These are phyloP conservation scores for Danielia reshetovae DNA, from an alignment of 805 yeast genomes.

Conservation along the genomic window DNA sequence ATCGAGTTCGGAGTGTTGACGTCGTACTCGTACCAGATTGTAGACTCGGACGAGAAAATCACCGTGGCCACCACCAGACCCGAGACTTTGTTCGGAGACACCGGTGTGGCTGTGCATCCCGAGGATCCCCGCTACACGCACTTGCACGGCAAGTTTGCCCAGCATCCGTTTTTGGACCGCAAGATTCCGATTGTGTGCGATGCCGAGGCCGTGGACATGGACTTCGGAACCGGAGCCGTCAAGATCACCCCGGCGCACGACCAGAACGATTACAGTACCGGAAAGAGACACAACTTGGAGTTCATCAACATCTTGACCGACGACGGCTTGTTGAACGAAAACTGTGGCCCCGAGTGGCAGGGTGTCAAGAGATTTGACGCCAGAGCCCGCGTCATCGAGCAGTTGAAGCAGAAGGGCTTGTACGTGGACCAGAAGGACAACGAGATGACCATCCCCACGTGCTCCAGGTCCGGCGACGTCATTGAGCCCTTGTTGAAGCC, in stretches of 20 bases:
- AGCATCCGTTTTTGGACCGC: conserved; percentile 87
- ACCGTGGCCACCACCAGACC: conserved; percentile 98
- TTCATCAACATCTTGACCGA: conserved; percentile 88
- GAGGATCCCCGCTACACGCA: conserved; percentile 89
- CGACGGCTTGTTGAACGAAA: conserved; percentile 84
- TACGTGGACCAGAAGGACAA: conserved; percentile 85
- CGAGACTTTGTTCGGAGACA: conserved; percentile 96
- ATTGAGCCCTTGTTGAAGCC: conserved; percentile 97
- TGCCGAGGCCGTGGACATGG: conserved; percentile 96
- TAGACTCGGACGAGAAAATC: conserved; percentile 77
- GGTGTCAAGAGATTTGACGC: conserved; percentile 96
- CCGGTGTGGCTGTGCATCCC: conserved; percentile 97
- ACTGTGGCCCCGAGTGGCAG: conserved; percentile 82
- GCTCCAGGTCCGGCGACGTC: conserved; percentile 95
- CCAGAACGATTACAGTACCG: conserved; percentile 92
- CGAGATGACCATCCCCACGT: conserved; percentile 91
- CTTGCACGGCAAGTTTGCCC: conserved; percentile 87
- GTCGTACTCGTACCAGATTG: conserved; percentile 90
- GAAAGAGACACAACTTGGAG: conserved; percentile 89
- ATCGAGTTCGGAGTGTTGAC: conserved; percentile 96
- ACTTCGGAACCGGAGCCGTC: conserved; percentile 99
- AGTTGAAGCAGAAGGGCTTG: conserved; percentile 69
- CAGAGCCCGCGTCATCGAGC: conserved; percentile 75
- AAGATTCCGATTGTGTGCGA: conserved; percentile 86
- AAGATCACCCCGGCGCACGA: conserved; percentile 99